Percentiles rank a stretch among this genome's conserved stretches.
These are phyloP conservation scores for Fusarium staphyleae DNA, from an alignment of 2,329 filamentous ascomycete genomes.

Conservation along the genomic window DNA sequence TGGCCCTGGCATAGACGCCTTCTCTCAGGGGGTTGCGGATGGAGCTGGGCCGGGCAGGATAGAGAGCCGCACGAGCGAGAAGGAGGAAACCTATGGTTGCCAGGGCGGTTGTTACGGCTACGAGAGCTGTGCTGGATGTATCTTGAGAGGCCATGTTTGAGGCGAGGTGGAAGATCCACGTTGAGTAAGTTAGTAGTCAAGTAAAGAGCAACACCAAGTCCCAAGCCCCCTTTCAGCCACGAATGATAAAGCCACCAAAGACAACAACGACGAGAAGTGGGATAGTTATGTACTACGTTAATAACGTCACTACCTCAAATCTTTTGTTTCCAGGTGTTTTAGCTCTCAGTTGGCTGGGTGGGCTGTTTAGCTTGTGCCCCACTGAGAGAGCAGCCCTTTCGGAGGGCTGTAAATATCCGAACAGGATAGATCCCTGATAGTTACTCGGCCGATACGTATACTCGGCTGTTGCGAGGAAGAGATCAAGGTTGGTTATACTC, in stretches of 20 bases:
- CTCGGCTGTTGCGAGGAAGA: too few relatives aligned
- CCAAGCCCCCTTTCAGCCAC: conserved; percentile 12
- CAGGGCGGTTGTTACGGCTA: conserved; percentile 52
- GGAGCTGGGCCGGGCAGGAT: conserved; percentile 49
- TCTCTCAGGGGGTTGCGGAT: conserved; percentile 56
- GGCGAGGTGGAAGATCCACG: background rate
- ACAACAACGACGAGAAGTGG: background rate
- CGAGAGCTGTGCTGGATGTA: conserved; percentile 36
- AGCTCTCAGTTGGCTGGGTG: background rate
- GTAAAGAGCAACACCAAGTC: conserved; percentile 1
- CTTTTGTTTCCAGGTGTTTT: background rate
- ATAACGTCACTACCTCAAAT: background rate
- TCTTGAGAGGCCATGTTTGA: conserved; percentile 23
- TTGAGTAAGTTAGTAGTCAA: background rate
- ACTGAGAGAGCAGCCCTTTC: background rate
- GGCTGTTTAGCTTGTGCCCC: background rate
- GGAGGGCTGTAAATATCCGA: background rate
- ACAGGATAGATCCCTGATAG: background rate
- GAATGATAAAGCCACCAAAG: background rate
- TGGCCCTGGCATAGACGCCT: conserved; percentile 43
- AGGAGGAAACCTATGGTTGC: conserved; percentile 51
- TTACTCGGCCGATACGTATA: too few relatives aligned
- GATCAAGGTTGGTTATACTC: too few relatives aligned
- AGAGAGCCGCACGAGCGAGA: conserved; percentile 47
- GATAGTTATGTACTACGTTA: background rate